Base-by-base conservation (phyloP, 1,284 basidiomycete genomes). In the Leccinum angustisporum region DNA sequence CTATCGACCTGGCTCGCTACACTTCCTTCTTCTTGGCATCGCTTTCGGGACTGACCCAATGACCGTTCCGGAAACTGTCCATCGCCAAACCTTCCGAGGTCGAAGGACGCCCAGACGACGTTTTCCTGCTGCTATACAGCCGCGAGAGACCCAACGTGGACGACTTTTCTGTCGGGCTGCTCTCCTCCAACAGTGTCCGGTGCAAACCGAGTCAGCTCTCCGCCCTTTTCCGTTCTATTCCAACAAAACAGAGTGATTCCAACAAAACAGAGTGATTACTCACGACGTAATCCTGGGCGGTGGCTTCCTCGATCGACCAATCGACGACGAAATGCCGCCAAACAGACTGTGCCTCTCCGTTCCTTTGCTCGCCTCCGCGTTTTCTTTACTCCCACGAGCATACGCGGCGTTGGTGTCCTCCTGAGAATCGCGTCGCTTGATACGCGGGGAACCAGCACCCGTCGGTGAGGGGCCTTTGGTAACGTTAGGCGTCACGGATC, bases 251-350 rank as follows among this genome's bases (percentile, higher is more conserved):
- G n/a, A n/a, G n/a, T n/a, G n/a, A 48, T 48, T 57, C 46, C 38
- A 60, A 60, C 58, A 62, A 33, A 58, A 53, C 33, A 5, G 33
- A 57, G 31, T 1, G 48, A 59, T 56, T 33, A 79, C 83, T 67
- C 72, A 86, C 82, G 78, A 76, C 52, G 83, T 84, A 66, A 86
- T 85, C 71, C 84, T 83, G 13, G 94, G 94, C 3, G 92, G 81
- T 1, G 93, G 93, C 72, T 96, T 96, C 65, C 94, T 79, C 57
- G 79, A 78, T 70, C 89, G 90, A 36, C 85, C 83, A 61, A 91
- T 68, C 7, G 85, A 79, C 0, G 81, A 79, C 21, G 77, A 85
- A 7, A 84, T 72, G 31, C 78, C 81, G 18, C 36, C 36, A 38
- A 38, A 38, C 36, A 30, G 30, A 30, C 30, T 7, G 30, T 30